Conservation (phyloP, 306 rosid genomes). For the Astragalus membranaceus region DNA sequence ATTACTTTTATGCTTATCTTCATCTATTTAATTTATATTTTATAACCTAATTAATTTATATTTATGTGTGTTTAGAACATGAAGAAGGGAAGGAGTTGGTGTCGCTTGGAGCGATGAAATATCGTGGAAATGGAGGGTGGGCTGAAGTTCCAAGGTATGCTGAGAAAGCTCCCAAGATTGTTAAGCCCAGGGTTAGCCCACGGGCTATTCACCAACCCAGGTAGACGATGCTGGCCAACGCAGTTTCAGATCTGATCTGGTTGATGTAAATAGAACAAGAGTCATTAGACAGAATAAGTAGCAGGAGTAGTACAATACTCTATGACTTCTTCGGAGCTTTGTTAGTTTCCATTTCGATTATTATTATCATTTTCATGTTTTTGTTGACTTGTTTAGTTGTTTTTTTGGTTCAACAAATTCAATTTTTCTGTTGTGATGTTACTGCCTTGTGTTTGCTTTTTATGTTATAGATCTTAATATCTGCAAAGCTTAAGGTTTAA, state of each 20-base stretch:
- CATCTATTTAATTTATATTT: no score
- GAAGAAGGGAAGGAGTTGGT: slow-evolving; percentile 39
- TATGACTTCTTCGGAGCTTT: background rate
- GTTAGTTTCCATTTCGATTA: no score
- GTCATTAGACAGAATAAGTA: no score
- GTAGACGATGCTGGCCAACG: slow-evolving; percentile 25
- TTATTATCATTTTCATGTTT: no score
- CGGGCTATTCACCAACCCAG: slow-evolving; percentile 84
- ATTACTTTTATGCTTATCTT: no score
- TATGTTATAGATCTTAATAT: no score
- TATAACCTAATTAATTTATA: background rate
- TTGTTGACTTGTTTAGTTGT: no score
- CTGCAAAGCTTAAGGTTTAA: no score
- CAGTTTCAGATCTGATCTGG: background rate
- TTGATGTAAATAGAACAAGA: background rate
- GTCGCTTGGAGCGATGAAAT: slow-evolving; percentile 36
- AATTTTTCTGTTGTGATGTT: no score
- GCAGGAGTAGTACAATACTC: no score
- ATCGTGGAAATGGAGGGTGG: slow-evolving; percentile 32
- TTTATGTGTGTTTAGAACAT: slow-evolving; percentile 22
- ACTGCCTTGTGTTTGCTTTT: no score
- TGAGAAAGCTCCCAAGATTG: slow-evolving; percentile 59
- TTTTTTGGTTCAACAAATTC: no score
- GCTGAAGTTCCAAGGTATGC: slow-evolving; percentile 43
- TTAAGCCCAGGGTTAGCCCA: slow-evolving; percentile 65